A percentile compares a stretch with the other conserved stretches of the same genome.
Conservation (phyloP, 179 eudicot genomes). For the Gypsophila paniculata region DNA sequence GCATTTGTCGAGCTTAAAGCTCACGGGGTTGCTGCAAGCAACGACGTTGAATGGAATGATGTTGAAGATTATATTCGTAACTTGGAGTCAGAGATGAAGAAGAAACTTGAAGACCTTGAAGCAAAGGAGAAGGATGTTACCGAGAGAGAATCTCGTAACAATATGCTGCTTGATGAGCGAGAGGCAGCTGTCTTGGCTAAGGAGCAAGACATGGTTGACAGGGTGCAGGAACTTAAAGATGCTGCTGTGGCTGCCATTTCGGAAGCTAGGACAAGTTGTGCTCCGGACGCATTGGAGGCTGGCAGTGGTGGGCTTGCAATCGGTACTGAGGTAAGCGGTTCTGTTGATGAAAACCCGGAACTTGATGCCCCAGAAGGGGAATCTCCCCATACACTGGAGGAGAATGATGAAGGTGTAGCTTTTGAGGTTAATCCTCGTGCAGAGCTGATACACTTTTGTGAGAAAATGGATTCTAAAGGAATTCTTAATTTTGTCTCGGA, state of each 20-base stretch:
- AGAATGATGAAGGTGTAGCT: conserved; percentile 37
- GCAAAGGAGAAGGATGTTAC: conserved; percentile 43
- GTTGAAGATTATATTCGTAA: conserved; percentile 44
- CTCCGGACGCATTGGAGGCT: conserved; percentile 27
- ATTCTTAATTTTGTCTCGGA: conserved; percentile 47
- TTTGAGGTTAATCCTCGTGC: conserved; percentile 49
- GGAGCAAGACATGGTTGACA: conserved; percentile 57
- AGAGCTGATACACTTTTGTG: conserved; percentile 53
- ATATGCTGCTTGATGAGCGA: conserved; percentile 36
- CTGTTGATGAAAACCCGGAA: conserved; percentile 39
- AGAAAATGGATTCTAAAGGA: conserved; percentile 65
- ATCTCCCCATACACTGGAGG: conserved; percentile 34
- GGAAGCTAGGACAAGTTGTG: conserved; percentile 35
- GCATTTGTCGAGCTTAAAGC: conserved; percentile 48
- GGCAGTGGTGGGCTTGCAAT: conserved; percentile 20
- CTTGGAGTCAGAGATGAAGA: conserved; percentile 37
- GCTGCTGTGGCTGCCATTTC: conserved; percentile 54
- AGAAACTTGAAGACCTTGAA: conserved; percentile 45
- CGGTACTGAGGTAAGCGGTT: conserved; percentile 49
- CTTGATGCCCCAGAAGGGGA: conserved; percentile 34
- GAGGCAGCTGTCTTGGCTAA: conserved; percentile 46
- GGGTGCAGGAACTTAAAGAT: conserved; percentile 61
- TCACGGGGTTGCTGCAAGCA: conserved; percentile 30
- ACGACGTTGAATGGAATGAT: conserved; percentile 35
- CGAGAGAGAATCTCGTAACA: conserved; percentile 36